These are phyloP conservation scores for Colletotrichum truncatum DNA, from an alignment of 2,329 filamentous ascomycete genomes.

Conservation along the genomic window DNA sequence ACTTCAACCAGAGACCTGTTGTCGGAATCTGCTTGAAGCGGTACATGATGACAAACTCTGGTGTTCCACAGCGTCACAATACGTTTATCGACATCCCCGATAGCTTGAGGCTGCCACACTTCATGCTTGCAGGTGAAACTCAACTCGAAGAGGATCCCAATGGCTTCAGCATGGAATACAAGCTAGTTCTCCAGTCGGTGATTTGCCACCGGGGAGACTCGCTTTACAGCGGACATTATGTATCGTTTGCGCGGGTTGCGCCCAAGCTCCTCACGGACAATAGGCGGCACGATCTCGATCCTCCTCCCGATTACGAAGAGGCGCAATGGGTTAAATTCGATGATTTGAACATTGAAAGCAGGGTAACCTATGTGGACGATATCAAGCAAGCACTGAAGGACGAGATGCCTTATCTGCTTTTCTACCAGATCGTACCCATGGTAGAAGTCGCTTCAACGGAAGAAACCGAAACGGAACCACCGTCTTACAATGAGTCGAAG, in stretches of 20 bases:
- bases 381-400: conserved; percentile 77
- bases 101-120: conserved; percentile 84
- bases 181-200: conserved; percentile 88
- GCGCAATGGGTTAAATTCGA: conserved; percentile 93
- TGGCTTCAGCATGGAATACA: conserved; percentile 87
- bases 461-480: conserved; percentile 59
- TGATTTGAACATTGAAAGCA: conserved; percentile 74
- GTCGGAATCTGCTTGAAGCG: conserved; percentile 93
- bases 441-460: conserved; percentile 70
- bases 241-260: conserved; percentile 84
- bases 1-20: conserved; percentile 86
- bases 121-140: conserved; percentile 81
- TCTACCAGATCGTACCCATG: conserved; percentile 93
- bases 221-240: conserved; percentile 89
- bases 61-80: conserved; percentile 75
- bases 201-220: conserved; percentile 92
- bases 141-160: conserved; percentile 65
- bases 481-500: conserved; percentile 66
- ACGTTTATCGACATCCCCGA: conserved; percentile 92
- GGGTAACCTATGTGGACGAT: conserved; percentile 82
- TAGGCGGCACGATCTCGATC: conserved; percentile 61
- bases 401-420: conserved; percentile 94
- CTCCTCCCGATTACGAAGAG: conserved; percentile 73
- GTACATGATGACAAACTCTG: conserved; percentile 79
- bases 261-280: conserved; percentile 69